Base-by-base conservation (phyloP, 192 early-diverging fungal genomes). In the Spizellomyces punctatus region DNA sequence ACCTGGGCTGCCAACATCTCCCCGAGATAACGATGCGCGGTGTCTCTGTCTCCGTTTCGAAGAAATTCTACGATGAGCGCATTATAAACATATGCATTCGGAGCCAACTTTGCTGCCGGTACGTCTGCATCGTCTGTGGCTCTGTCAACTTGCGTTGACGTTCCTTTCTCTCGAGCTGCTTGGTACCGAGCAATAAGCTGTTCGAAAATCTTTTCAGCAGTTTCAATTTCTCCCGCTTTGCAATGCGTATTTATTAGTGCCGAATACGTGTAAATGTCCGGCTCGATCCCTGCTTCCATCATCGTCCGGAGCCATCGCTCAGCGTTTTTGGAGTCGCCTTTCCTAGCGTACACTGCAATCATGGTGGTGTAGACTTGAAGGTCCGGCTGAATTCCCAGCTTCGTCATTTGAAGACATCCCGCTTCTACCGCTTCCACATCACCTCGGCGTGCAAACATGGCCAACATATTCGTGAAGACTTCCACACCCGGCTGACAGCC, bases 401-500 rank as follows among this genome's bases (percentile, higher is more conserved):
- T 48, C 7, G 57, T 14, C 22, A 72, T 27, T 52, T 72, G 62
- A 17, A 16, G 27, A 6, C 22, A 72, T 46, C 16, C 41, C 4
- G 55, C 16, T 42, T 72, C 71, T 21, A 57, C 62, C 19, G 48
- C 47, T 16, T 27, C 12, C n/a, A 47, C 19, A 19, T 72, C 64
- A 14, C 71, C 55, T 54, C 45, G 44, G 12, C 71, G 71, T 43
- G 71, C 61, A 45, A 64, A 72, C 46, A 10, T 19, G n/a, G 71
- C 60, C 54, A 72, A 19, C 48, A 72, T 54, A 50, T 47, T 64
- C n/a, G 71, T 72, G 19, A 64, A 54, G 10, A 57, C 55, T 54
- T 72, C 50, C 27, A 64, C 6, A n/a, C n/a, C 22, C 27, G 71
- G 71, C 27, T 10, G n/a, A 22, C 42, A 12, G 36, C 63, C 62